Base-by-base conservation (phyloP, 2,329 filamentous ascomycete species). In the Stachybotrys elegans region DNA sequence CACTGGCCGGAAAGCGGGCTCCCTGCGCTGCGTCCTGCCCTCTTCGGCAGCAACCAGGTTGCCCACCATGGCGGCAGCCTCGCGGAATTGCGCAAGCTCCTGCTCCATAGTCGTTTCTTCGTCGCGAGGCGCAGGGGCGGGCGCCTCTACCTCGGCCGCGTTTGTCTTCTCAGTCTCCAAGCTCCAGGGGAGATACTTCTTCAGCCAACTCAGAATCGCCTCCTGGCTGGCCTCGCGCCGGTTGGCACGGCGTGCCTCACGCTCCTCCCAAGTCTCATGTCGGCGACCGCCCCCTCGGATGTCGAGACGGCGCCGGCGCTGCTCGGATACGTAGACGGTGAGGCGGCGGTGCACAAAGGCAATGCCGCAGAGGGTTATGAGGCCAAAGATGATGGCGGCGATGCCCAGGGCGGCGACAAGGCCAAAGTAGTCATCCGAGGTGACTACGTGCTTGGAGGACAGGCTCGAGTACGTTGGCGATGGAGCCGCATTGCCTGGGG, bases 41-140 rank as follows among this genome's bases (percentile, higher is more conserved):
- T 72, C 70, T 44, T 72, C 71, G 2, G 66, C 69, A 6, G 68
- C 60, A 19, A 76, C 63, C 42, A 77, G 61, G 32, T 69, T 66
- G 32, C 67, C 67, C 1, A 77, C 69, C 36, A 74, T 60, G 6
- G 63, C 62, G 6, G 71, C 71, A 3, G 67, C 72, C 41, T 65
- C 63, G 3, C 72, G 66, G 56, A 77, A 71, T 40, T 68, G 62
- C 4, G 70, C 67, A 49, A 77, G 66, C 52, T 75, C 72, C 51
- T 74, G 66, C 49, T 72, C 69, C 66, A 76, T 71, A 4, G 68
- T 68, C 11, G 52, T 64, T 40, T 51, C 43, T 42, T 50, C 46
- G 37, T 40, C 49, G 43, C 40, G 13, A n/a, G 31, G 31, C 6
- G 31, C 7, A n/a, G n/a, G n/a, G 13, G 31, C 14, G 31, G 31